Percentiles rank a stretch among this genome's conserved stretches.
Conservation (phyloP, 1,284 basidiomycete genomes). For the Leccinum brunneo-olivaceum region DNA sequence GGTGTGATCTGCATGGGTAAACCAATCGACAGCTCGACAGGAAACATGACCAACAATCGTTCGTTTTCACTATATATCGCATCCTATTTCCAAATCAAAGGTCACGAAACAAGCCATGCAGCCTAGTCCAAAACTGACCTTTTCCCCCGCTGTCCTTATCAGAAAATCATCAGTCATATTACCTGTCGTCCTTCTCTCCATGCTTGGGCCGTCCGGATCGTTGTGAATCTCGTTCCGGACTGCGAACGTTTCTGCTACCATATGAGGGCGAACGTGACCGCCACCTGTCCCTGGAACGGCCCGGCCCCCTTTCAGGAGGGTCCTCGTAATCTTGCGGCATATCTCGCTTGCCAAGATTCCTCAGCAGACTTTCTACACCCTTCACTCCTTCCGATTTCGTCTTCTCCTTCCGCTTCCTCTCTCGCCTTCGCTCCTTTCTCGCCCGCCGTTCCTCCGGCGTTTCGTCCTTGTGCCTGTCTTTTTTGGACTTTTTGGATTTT, state of each 20-base stretch:
- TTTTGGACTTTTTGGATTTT: constrained; percentile 51
- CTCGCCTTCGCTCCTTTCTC: constrained; percentile 61
- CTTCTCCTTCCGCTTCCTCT: constrained; percentile 47
- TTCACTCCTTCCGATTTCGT: constrained; percentile 36
- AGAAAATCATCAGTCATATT: constrained; percentile 4
- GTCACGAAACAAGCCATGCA: constrained; percentile 6
- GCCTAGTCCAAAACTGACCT: background rate
- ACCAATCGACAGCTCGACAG: background rate
- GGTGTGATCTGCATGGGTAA: constrained; percentile 1
- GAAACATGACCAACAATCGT: background rate
- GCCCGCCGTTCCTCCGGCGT: constrained; percentile 70
- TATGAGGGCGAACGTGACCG: constrained; percentile 15
- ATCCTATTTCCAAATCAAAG: background rate
- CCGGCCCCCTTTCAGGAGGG: constrained; percentile 10
- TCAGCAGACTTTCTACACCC: constrained; percentile 40
- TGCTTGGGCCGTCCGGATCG: constrained; percentile 1
- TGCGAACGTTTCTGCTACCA: constrained; percentile 8
- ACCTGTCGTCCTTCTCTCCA: constrained; percentile 3
- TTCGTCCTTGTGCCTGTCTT: constrained; percentile 61
- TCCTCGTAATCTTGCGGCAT: constrained; percentile 10
- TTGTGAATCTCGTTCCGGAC: constrained; percentile 13
- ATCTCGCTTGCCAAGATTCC: constrained; percentile 23
- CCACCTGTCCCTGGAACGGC: constrained; percentile 4
- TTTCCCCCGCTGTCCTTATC: constrained; percentile 1
- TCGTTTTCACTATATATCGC: background rate